Evolutionary conservation across 441 rosid species (phyloP).

Genomic region (Rhodomyrtus psidioides): DNA sequence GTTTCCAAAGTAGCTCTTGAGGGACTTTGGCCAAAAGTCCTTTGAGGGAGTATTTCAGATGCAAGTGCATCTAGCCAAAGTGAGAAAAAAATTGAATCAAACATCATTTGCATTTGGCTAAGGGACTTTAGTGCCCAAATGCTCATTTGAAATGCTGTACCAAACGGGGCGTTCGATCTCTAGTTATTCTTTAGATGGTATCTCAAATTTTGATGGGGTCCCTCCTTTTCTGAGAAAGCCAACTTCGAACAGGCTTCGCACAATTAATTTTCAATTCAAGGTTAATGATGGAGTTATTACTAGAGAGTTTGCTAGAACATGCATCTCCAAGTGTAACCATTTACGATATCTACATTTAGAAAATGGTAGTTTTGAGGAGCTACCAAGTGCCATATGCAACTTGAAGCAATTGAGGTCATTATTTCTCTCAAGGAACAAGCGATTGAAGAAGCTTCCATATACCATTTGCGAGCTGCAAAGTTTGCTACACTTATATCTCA

Average conservation of each 20-base stretch:
- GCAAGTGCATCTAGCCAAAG: too few relatives aligned
- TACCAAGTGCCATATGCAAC: not conserved
- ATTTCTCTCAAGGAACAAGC: fast-evolving
- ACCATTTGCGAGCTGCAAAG: not conserved
- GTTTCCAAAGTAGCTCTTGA: too few relatives aligned
- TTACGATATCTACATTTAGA: not conserved
- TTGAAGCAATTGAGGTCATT: not conserved
- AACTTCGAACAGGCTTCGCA: not conserved
- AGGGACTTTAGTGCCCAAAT: too few relatives aligned
- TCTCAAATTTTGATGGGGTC: not conserved
- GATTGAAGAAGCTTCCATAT: not conserved
- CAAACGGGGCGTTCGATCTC: not conserved
- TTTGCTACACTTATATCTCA: fast-evolving
- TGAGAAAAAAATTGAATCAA: too few relatives aligned
- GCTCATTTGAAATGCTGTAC: too few relatives aligned
- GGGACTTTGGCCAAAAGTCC: too few relatives aligned
- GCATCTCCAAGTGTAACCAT: not conserved
- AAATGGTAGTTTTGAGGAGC: not conserved
- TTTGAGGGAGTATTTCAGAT: too few relatives aligned
- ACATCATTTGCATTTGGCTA: too few relatives aligned
- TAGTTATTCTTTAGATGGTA: not conserved
- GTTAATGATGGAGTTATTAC: not conserved
- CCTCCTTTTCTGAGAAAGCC: not conserved
- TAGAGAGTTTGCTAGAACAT: not conserved
- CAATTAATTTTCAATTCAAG: fast-evolving